These are phyloP conservation scores for Microdochium paspali DNA, from an alignment of 2,329 filamentous ascomycete genomes.

Conservation along the genomic window DNA sequence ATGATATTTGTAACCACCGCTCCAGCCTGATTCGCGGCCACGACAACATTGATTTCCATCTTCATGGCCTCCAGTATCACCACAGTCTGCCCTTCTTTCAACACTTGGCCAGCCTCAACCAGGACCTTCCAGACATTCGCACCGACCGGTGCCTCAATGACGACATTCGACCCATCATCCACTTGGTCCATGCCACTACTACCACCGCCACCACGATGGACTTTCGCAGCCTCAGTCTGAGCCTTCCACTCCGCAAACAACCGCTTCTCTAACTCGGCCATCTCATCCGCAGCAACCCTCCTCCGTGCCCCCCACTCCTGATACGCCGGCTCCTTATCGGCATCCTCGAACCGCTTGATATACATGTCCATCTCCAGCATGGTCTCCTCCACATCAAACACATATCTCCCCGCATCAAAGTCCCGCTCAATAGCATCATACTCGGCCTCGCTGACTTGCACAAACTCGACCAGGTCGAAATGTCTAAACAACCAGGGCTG, in stretches of 20 bases:
- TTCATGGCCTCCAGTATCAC: slow-evolving; percentile 48
- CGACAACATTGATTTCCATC: slow-evolving; percentile 37
- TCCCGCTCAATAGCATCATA: slow-evolving; percentile 16
- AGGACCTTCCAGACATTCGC: slow-evolving; percentile 46
- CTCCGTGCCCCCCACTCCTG: slow-evolving; percentile 11
- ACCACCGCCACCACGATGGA: not conserved
- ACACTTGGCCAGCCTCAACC: slow-evolving; percentile 26
- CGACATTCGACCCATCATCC: not conserved
- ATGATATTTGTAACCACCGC: not conserved
- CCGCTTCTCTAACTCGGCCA: slow-evolving; percentile 13
- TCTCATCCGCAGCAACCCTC: slow-evolving; percentile 6
- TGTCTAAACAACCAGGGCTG: slow-evolving; percentile 26
- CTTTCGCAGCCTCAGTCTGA: slow-evolving; percentile 8
- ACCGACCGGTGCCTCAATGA: slow-evolving; percentile 30
- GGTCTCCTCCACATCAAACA: slow-evolving; percentile 15
- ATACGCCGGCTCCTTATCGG: slow-evolving; percentile 9
- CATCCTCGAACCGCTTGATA: slow-evolving; percentile 11
- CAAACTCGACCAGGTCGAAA: slow-evolving; percentile 23
- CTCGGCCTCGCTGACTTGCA: slow-evolving; percentile 21
- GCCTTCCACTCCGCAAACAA: slow-evolving; percentile 20
- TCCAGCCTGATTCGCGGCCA: not conserved
- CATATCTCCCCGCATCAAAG: slow-evolving; percentile 20
- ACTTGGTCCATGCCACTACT: not conserved
- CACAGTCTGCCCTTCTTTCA: slow-evolving; percentile 31
- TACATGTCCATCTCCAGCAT: slow-evolving; percentile 20